Percentiles rank a stretch among this genome's conserved stretches.
These are phyloP conservation scores for Acacia acuminata DNA, from an alignment of 306 rosid genomes.

Conservation along the genomic window DNA sequence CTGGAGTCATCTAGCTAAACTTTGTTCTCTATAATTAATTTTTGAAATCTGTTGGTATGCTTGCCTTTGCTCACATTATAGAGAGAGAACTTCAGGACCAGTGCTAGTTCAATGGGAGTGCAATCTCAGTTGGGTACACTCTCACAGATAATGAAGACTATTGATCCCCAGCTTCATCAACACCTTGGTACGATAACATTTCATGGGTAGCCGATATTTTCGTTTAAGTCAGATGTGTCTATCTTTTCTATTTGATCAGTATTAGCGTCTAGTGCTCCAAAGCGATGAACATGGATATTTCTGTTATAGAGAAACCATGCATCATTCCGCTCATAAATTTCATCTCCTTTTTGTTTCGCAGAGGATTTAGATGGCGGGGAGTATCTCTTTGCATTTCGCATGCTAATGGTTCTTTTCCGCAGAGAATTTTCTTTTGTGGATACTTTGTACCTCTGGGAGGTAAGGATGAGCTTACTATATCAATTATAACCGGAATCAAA, in stretches of 20 bases:
- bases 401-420: slow-evolving; percentile 97
- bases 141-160: slow-evolving; percentile 85
- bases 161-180: slow-evolving; percentile 93
- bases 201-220: slow-evolving; percentile 20
- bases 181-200: slow-evolving; percentile 74
- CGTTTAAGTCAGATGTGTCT: slow-evolving; percentile 5
- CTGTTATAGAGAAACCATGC: background rate
- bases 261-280: slow-evolving; percentile 1
- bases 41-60: slow-evolving; percentile 35
- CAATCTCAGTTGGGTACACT: slow-evolving; percentile 89
- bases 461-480: slow-evolving; percentile 42
- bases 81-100: slow-evolving; percentile 88
- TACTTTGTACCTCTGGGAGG: slow-evolving; percentile 96
- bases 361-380: slow-evolving; percentile 97
- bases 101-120: slow-evolving; percentile 81
- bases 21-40: slow-evolving; percentile 14
- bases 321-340: background rate
- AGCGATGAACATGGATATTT: background rate
- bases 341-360: slow-evolving; percentile 49
- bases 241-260: background rate
- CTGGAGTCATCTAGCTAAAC: background rate
- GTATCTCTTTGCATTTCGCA: slow-evolving; percentile 94
- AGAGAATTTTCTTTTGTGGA: slow-evolving; percentile 95
- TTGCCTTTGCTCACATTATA: slow-evolving; percentile 45
- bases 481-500: slow-evolving; percentile 14